Base-by-base conservation (phyloP, 768 basidiomycete genomes). In the Termitomyces sp. region DNA sequence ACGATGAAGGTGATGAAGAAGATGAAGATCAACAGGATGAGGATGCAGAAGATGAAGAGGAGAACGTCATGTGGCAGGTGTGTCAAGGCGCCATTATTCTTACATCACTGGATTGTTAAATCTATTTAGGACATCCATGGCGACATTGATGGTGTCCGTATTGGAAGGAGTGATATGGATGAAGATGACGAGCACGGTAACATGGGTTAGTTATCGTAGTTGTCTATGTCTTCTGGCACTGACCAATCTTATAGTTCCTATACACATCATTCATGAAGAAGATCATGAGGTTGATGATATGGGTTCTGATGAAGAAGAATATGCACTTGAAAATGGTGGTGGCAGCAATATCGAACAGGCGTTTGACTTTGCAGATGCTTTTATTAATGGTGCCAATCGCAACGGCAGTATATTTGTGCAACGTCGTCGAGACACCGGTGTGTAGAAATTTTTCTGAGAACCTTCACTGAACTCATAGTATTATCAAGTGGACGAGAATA, bases 21-120 rank as follows among this genome's bases (percentile, higher is more conserved):
- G 74, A 74, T 37, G 74, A 69, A 14, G 71, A 69, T 40, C 73
- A 71, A 26, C 78, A 80, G 36, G 84, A 81, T 30, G 83, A 78
- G 16, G 82, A 79, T 13, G 79, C 79, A 13, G 78, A 78, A 14
- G 81, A 79, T 12, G 82, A 77, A 33, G 57, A 51, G 59, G 74
- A 75, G 80, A 82, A 79, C 63, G 83, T 76, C 73, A 79, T 82
- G 64, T 83, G 82, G 84, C 79, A 83, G 78, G 83, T 83, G 65
- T 39, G 75, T 70, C 32, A 42, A 1, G 32, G 20, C 48, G 54
- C 43, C 46, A 4, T 18, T 43, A 45, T 37, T 51, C 7, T 13
- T 14, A 52, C 26, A 33, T 14, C 27, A 7, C 7, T 12, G 1
- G 1, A 39, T 20, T 42, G 42, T 60, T 20, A 60, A 53, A 40